phyloP scores from a whole-genome alignment of 139 green algal species.

The Axilococcus clingmanii region DNA sequence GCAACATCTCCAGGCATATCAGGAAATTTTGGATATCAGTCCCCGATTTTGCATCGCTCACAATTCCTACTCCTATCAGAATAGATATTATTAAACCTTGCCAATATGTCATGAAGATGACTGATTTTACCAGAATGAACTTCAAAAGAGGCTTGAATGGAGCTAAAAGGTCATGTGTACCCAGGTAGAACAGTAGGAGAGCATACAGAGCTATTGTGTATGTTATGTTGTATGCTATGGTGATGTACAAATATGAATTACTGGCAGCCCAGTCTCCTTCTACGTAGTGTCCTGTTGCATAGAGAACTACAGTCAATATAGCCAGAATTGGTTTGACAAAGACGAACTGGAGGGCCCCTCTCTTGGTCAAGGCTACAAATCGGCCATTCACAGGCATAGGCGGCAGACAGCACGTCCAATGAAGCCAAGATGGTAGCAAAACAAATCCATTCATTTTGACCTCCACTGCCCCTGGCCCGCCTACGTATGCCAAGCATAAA shows the following conservation, averaged over 20 bases:
- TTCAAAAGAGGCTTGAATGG: conserved; percentile 91
- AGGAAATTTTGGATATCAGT: conserved; percentile 87
- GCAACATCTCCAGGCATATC: conserved; percentile 91
- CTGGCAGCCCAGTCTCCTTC: conserved; percentile 68
- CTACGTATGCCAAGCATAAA: conserved; percentile 91
- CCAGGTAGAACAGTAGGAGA: conserved; percentile 92
- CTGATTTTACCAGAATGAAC: conserved; percentile 88
- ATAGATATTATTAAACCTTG: conserved; percentile 73
- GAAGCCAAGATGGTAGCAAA: conserved; percentile 65
- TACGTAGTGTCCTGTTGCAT: conserved; percentile 57
- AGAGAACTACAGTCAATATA: conserved; percentile 66
- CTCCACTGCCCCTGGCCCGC: conserved; percentile 83
- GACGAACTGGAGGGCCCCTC: conserved; percentile 90
- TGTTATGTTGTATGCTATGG: conserved; percentile 89
- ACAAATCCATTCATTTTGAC: conserved; percentile 72
- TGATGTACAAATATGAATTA: conserved; percentile 69
- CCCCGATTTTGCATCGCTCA: conserved; percentile 43
- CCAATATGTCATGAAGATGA: conserved; percentile 98
- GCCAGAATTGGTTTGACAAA: conserved; percentile 88
- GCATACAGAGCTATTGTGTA: conserved; percentile 88
- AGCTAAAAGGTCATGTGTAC: conserved; percentile 78
- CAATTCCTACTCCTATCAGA: conserved; percentile 29
- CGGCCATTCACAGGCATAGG: conserved; percentile 71
- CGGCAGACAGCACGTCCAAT: conserved; percentile 84
- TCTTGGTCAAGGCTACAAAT: conserved; percentile 77